Base-by-base conservation (phyloP, 805 yeast genomes). In the Wickerhamiella nectarea region DNA sequence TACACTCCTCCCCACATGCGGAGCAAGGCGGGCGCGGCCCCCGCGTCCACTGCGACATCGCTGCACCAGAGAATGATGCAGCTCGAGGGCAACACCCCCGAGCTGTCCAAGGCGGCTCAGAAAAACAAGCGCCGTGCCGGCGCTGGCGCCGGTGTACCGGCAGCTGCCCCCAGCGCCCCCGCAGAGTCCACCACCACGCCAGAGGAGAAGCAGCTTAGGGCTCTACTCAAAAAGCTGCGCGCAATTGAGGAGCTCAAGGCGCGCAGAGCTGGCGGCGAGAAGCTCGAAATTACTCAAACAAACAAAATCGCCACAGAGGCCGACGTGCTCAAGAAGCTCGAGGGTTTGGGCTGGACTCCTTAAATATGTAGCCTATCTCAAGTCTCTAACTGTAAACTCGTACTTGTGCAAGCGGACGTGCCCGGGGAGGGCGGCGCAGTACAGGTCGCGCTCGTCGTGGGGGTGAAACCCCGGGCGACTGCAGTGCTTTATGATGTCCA, bases 1-100 rank as follows among this genome's bases (percentile, higher is more conserved):
- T 91, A 91, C 61, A 76, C 94, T 61, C 98, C 98, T 19, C 98
- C 99, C 2, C 95, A 86, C 62, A 95, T 96, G 9, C 73, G 94
- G 61, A 61, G 63, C 3, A 48, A 56, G 26, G 55, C 57, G 33
- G 58, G 64, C n/a, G 48, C 62, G 9, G 34, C 57, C 31, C 56
- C n/a, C n/a, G n/a, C n/a, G n/a, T n/a, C 62, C 10, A 56, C 60
- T 11, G 59, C 50, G 34, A 48, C 52, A 21, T 50, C 57, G 21
- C 46, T 54, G 33, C 52, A 53, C 44, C 56, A 53, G 36, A 47
- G 54, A 9, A 37, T 52, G 5, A 36, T 44, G 42, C 41, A 45
- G 28, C n/a, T 43, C 4, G 43, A 35, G 18, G 63, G 60, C 17
- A 67, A 60, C 12, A 63, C 56, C 6, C 58, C 60, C 21, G 66